Evolutionary conservation across 345 rosid species (phyloP).

Genomic region (Populus ilicifolia): DNA sequence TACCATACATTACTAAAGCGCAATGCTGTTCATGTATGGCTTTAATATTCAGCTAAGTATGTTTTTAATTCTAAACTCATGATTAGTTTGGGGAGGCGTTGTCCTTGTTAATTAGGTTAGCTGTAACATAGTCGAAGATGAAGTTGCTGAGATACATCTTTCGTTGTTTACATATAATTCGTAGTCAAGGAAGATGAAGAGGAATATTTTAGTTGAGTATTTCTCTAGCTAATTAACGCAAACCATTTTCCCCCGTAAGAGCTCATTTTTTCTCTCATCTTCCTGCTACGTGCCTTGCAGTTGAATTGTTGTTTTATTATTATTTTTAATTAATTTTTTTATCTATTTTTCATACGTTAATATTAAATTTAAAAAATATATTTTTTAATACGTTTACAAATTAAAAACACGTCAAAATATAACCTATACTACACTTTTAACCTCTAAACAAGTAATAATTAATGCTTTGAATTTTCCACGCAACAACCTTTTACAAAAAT

Average conservation of each 20-base stretch:
- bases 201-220: not conserved
- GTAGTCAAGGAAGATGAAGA: constrained; percentile 4
- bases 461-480: too few relatives aligned
- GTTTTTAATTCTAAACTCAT: constrained; percentile 1
- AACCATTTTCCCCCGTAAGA: not conserved
- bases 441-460: too few relatives aligned
- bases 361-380: too few relatives aligned
- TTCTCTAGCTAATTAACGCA: constrained; percentile 1
- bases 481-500: too few relatives aligned
- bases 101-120: constrained; percentile 32
- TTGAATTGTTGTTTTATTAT: too few relatives aligned
- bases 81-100: constrained; percentile 18
- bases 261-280: not conserved
- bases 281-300: too few relatives aligned
- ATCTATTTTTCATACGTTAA: too few relatives aligned
- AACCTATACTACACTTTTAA: too few relatives aligned
- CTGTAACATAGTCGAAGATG: constrained; percentile 31
- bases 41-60: not conserved
- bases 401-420: too few relatives aligned
- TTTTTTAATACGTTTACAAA: too few relatives aligned
- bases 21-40: constrained; percentile 9
- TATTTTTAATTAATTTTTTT: too few relatives aligned
- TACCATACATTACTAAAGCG: not conserved
- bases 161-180: constrained; percentile 12
- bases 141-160: constrained; percentile 22